Base-by-base conservation (phyloP, 768 basidiomycete genomes). In the Porphyrellus cyaneotinctus region DNA sequence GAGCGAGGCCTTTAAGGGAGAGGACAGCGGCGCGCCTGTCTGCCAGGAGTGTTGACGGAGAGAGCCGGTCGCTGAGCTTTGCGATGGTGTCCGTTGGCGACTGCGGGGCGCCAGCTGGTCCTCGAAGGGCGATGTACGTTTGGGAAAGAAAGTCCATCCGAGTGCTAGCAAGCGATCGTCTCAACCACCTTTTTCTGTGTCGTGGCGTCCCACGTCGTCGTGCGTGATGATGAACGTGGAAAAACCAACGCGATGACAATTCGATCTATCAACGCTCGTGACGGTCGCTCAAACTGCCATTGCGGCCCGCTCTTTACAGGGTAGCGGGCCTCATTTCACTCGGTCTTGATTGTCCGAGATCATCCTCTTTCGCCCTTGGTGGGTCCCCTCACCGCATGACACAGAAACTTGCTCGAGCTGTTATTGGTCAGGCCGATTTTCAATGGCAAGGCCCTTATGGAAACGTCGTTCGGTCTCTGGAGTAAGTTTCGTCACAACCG, bases 11-110 rank as follows among this genome's bases (percentile, higher is more conserved):
- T 68, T 98, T 98, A 58, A 99, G 79, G 1, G 92, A 83, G 47
- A 97, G 75, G n/a, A 99, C 87, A 0, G 95, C 88, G 24, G 95
- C 95, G 52, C 92, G 81, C 61, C 97, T 78, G 72, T 98, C 97
- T 28, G 93, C 88, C 15, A 95, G 82, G 23, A 91, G 82, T 0
- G 90, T 87, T 4, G 88, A 84, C n/a, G 94, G 92, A 18, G 91
- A 88, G 20, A 99, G 82, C 28, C 93, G 76, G 67, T 97, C 94
- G 58, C 87, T 88, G 58, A 98, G 85, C 59, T 86, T 85, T 26
- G 82, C 80, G 63, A 98, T 93, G 20, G 91, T 93, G 52, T 95
- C 93, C 22, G 78, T 71, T 2, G 93, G 79, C 0, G 87, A 88
- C 67, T 95, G 95, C 5, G 88, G 87, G 12, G 84, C 82, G 12